Base-by-base conservation (phyloP, 331 rosid species). In the Rhamnella rubrinervis region DNA sequence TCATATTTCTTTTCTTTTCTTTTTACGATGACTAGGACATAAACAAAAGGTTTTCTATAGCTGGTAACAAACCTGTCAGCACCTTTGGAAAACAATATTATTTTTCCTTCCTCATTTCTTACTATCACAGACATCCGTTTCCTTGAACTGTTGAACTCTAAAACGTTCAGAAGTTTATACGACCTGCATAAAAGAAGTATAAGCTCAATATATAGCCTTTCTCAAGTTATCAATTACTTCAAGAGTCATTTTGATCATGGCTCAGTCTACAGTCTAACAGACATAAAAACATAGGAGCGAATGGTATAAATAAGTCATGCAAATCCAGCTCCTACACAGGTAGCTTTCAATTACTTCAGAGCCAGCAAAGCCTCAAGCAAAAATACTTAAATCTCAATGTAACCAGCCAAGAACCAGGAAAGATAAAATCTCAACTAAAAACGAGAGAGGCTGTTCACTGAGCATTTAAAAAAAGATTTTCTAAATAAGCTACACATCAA, bases 121-220 rank as follows among this genome's bases (percentile, higher is more conserved):
- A 95, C 86, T 55, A 91, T 89, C 70, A 91, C 99, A 50, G 99
- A 95, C 99, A 95, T 95, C 70, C 99, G 87, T 81, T 89, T 95
- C 83, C 99, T 82, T 26, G 86, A 21, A 78, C 99, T 95, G 71
- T 87, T 85, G 71, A 95, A 95, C 86, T 95, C 99, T 76, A 95
- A 78, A 78, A 95, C 96, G 79, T 89, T 85, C 69, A 95, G 84
- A 68, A 95, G 87, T 55, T 78, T 74, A 79, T 86, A 95, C 1
- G 37, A 51, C 86, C 97, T 95, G 92, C 67, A 78, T 78, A 74
- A 1, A 57, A 65, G 57, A 53, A 23, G 25, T 15, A 7, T 14
- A 10, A 20, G 13, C 26, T 65, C 2, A 18, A 52, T 4, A 52
- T 6, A 18, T 19, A 16, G 16, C 16, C 49, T 44, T 44, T 44